These are phyloP conservation scores for Apiospora arundinis DNA, from an alignment of 2,329 filamentous ascomycete genomes.

Conservation along the genomic window DNA sequence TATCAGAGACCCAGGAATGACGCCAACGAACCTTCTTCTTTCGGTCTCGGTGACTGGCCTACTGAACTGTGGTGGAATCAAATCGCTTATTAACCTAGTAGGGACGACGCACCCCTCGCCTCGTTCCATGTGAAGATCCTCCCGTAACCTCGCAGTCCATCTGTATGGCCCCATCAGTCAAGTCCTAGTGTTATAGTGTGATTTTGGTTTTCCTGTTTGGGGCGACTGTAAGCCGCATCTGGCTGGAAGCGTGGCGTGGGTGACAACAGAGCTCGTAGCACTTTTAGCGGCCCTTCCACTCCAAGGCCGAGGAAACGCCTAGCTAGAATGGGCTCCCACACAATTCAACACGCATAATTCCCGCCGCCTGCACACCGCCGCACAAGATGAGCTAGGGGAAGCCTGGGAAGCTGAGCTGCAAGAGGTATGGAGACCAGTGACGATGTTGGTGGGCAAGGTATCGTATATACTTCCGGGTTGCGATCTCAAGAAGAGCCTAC, in stretches of 20 bases:
- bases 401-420: not conserved
- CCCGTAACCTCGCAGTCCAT: not conserved
- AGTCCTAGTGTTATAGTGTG: not conserved
- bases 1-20: not conserved
- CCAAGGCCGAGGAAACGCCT: not conserved
- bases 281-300: not conserved
- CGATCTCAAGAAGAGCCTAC: not conserved
- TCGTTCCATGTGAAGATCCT: not conserved
- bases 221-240: not conserved
- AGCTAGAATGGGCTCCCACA: not conserved
- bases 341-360: not conserved
- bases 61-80: not conserved
- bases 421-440: not conserved
- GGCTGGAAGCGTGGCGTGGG: not conserved
- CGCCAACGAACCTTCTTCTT: not conserved
- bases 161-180: not conserved
- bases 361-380: not conserved
- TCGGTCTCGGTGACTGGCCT: not conserved
- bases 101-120: not conserved
- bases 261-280: not conserved
- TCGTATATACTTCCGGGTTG: not conserved
- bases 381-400: not conserved
- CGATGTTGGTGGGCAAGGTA: not conserved
- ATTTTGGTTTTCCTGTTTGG: not conserved
- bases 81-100: not conserved